Base-by-base conservation (phyloP, 2,329 filamentous ascomycete species). In the Phaeomoniella chlamydospora region DNA sequence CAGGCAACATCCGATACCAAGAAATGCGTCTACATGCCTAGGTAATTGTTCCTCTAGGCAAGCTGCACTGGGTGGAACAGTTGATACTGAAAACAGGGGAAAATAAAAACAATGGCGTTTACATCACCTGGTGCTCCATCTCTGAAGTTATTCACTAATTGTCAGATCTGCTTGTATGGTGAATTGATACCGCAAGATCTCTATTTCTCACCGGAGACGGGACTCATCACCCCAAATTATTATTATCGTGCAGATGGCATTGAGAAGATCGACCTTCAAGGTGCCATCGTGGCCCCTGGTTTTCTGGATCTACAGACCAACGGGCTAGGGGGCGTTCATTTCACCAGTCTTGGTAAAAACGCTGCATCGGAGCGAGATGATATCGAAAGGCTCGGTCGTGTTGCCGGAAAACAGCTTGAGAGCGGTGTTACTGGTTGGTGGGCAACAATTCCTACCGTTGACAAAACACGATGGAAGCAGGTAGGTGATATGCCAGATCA, bases 221-320 rank as follows among this genome's bases (percentile, higher is more conserved):
- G 39, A 16, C 35, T 38, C 14, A 45, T 45, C 34, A 44, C 43
- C 3, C 39, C 43, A 3, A 44, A 43, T 36, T 44, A 44, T 36
- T 44, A 44, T 33, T 44, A 41, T 32, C 39, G 42, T n/a, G 29
- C 36, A 17, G 41, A 32, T 30, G 13, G n/a, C 6, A 36, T n/a
- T 18, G 39, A 42, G 34, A 34, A 43, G 22, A 39, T 67, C 33
- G 67, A 72, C 44, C 48, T 72, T 9, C 54, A 64, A 29, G 62
- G 62, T 29, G 56, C 51, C 33, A 66, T 72, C 33, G 53, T 72
- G 36, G 64, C 68, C 4, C 68, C 69, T 6, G 70, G 68, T 3
- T 70, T 68, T 43, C 52, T 72, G 15, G 69, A 73, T 40, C 49
- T 73, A 4, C 69, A 73, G 40, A 70, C 65, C 1, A 73, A 73